Conservation (phyloP, 225 moss, liverwort and hornwort species). For the Polytrichum commune region DNA sequence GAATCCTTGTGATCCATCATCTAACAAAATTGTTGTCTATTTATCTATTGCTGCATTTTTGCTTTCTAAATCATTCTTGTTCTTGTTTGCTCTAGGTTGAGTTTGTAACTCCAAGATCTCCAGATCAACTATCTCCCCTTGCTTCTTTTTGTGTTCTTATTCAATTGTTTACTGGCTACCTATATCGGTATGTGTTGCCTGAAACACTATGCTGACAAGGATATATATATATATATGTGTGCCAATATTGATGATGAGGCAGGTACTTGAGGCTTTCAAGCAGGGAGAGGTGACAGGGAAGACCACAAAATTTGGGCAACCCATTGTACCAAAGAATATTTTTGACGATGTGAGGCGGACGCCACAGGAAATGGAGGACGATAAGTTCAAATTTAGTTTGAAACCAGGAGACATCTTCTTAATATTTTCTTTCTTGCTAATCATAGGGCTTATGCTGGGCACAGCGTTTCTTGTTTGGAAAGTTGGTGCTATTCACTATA, state of each 20-base stretch:
- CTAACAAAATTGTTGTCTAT: no score
- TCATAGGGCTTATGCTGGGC: slow-evolving; percentile 76
- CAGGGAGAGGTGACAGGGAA: slow-evolving; percentile 69
- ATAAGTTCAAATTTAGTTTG: slow-evolving; percentile 77
- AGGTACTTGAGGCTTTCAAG: slow-evolving; percentile 91
- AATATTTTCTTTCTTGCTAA: slow-evolving; percentile 64
- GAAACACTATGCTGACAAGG: no score
- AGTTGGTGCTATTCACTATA: slow-evolving; percentile 91
- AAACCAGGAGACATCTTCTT: slow-evolving; percentile 69
- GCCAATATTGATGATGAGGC: slow-evolving; percentile 12
- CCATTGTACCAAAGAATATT: slow-evolving; percentile 81
- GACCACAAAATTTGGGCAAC: slow-evolving; percentile 93
- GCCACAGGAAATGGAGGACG: slow-evolving; percentile 83
- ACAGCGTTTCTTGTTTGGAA: slow-evolving; percentile 95
- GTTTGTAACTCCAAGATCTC: no score
- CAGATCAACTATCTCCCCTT: no score
- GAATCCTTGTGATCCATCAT: no score
- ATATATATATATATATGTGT: no score
- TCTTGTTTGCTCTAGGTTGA: no score
- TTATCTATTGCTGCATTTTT: no score
- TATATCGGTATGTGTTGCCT: no score
- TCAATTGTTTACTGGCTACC: no score
- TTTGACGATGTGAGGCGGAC: slow-evolving; percentile 93
- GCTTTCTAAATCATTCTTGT: no score
- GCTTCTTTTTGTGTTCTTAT: no score